Base-by-base conservation (phyloP, 108 stramenopile genomes). In the Cyclotella kingstonii region DNA sequence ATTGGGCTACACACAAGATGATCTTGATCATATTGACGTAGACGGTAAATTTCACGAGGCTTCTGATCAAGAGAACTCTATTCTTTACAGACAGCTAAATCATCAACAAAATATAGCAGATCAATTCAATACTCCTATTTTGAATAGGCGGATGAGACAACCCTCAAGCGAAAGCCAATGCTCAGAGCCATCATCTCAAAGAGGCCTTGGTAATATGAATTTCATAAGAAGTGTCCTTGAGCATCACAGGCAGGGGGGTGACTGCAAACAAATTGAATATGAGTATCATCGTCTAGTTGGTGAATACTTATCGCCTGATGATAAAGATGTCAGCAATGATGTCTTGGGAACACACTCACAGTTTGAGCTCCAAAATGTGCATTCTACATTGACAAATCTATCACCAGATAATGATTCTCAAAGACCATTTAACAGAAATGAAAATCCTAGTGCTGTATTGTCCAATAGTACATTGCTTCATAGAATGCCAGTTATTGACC, bases 211-310 rank as follows among this genome's bases (percentile, higher is more conserved):
- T 2, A 84, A 80, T 46, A 87, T 88, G 85, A 73, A 86, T 52
- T 94, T 94, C 35, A 85, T 94, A 47, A 73, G 87, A 14, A 87
- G 86, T 66, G 86, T 94, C 23, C 52, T 94, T 18, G 86, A 94
- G 31, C 84, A 94, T 63, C 84, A 85, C 57, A 77, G 85, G 11
- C 60, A 81, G 15, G 93, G 93, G 26, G 93, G 93, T 1, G 69
- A 82, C 27, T 70, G 77, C 7, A 79, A 90, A 17, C 80, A 87
- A 35, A 79, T 94, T 43, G 93, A 94, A 52, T 44, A 62, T 17
- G 60, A 63, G 27, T 94, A 84, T 47, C 57, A 76, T 28, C 66
- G 79, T 11, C 44, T 89, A 53, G 61, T 55, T 12, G 63, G 63
- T 1, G 26, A 18, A 4, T 18, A 26, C 14, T 10, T 26, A 35